phyloP scores from a whole-genome alignment of 805 yeast genomes.

The Zygosaccharomyces lentus region DNA sequence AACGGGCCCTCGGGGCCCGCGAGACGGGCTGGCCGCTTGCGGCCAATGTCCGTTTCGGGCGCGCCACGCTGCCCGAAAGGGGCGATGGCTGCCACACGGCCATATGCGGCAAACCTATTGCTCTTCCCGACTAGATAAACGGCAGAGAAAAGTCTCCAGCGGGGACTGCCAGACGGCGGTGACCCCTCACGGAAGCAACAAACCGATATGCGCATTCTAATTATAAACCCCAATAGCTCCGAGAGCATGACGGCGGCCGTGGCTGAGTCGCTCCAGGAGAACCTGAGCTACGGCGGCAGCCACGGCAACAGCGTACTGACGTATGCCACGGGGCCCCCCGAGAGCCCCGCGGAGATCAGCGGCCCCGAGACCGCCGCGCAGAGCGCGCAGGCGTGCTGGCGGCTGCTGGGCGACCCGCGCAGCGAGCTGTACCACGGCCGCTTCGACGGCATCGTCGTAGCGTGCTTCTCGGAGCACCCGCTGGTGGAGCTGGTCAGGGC shows the following conservation, averaged over 20 bases:
- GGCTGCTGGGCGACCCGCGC: conserved; percentile 13
- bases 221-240: conserved; percentile 28
- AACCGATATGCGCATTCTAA: conserved; percentile 10
- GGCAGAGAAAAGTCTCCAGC: not conserved
- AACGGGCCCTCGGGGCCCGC: not conserved
- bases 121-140: conserved; percentile 1
- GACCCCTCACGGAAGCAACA: not conserved
- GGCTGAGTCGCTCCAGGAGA: conserved; percentile 11
- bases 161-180: too few relatives aligned
- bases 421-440: conserved; percentile 14
- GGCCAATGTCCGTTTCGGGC: not conserved
- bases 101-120: not conserved
- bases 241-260: conserved; percentile 22
- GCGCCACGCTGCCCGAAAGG: not conserved
- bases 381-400: conserved; percentile 22
- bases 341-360: conserved; percentile 24
- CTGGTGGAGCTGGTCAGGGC: conserved; percentile 15
- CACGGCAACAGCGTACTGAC: not conserved
- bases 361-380: conserved; percentile 17
- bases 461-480: conserved; percentile 30
- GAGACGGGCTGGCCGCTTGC: not conserved
- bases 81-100: not conserved
- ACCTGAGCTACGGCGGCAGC: not conserved
- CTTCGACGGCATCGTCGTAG: conserved; percentile 24
- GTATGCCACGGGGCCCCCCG: conserved; percentile 23